These are phyloP conservation scores for Cyberlindnera americana DNA, from an alignment of 805 yeast species.

Conservation along the genomic window DNA sequence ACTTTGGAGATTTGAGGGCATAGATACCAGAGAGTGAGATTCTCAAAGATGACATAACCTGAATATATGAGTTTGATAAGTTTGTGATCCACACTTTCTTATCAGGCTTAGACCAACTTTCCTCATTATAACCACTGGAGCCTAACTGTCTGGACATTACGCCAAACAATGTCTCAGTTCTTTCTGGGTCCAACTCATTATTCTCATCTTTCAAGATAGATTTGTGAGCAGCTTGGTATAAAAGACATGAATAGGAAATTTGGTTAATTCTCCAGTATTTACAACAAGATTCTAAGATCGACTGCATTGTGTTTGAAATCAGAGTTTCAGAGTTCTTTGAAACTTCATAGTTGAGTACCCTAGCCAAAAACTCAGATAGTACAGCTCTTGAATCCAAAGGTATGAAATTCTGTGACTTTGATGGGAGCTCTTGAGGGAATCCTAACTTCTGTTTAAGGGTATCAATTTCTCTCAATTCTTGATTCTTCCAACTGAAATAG, in stretches of 20 bases:
- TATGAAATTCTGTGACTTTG: conserved; percentile 26
- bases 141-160: conserved; percentile 27
- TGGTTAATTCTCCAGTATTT: conserved; percentile 57
- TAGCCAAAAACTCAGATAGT: conserved; percentile 37
- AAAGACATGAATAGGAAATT: conserved; percentile 44
- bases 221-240: conserved; percentile 48
- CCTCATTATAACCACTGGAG: conserved; percentile 25
- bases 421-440: not conserved
- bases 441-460: conserved; percentile 2
- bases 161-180: conserved; percentile 34
- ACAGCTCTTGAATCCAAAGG: conserved; percentile 40
- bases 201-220: conserved; percentile 29
- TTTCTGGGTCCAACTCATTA: conserved; percentile 29
- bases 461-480: conserved; percentile 30
- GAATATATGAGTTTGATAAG: conserved; percentile 43
- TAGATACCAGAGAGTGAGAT: conserved; percentile 40
- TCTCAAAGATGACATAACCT: conserved; percentile 43
- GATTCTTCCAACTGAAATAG: conserved; percentile 41
- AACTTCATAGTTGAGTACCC: conserved; percentile 42
- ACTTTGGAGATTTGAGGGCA: conserved; percentile 49
- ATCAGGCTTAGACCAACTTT: conserved; percentile 42
- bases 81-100: conserved; percentile 48
- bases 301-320: conserved; percentile 41
- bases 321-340: conserved; percentile 15
- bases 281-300: conserved; percentile 42